phyloP scores from a whole-genome alignment of 2,329 filamentous ascomycete genomes.

The Cladobotryum mycophilum region DNA sequence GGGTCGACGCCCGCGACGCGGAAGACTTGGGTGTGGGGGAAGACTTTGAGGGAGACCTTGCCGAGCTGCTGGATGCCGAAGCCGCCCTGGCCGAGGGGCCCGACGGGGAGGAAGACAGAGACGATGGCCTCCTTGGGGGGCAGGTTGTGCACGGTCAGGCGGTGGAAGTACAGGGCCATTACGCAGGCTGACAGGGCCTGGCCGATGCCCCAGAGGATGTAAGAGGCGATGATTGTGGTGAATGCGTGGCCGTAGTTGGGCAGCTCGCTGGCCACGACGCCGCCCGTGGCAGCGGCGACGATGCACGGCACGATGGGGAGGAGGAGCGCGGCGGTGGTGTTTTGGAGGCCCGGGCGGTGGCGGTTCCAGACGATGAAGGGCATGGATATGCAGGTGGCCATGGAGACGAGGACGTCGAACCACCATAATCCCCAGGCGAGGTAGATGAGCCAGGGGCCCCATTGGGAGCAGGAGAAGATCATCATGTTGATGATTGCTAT shows the following conservation, averaged over 20 bases:
- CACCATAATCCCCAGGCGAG: constrained; percentile 55
- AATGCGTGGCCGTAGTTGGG: constrained; percentile 48
- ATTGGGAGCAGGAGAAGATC: constrained; percentile 54
- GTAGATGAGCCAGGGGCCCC: constrained; percentile 51
- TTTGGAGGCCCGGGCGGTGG: constrained; percentile 41
- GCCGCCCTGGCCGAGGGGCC: constrained; percentile 60
- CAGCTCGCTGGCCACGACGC: constrained; percentile 56
- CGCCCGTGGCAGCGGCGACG: constrained; percentile 58
- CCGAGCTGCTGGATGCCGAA: constrained; percentile 51
- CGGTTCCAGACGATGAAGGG: constrained; percentile 49
- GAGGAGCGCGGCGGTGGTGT: constrained; percentile 59
- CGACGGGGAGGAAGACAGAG: constrained; percentile 60
- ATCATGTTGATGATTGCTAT: constrained; percentile 58
- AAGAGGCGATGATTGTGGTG: constrained; percentile 57
- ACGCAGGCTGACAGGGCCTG: constrained; percentile 53
- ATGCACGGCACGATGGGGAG: constrained; percentile 62
- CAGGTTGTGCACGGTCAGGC: constrained; percentile 59
- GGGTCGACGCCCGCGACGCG: constrained; percentile 30
- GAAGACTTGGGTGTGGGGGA: constrained; percentile 38
- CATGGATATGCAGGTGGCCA: constrained; percentile 48
- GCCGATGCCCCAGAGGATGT: constrained; percentile 63
- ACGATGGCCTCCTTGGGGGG: constrained; percentile 62
- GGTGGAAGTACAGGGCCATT: constrained; percentile 63
- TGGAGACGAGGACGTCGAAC: constrained; percentile 46
- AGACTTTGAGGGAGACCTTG: constrained; percentile 36